Evolutionary conservation across 139 green algal species (phyloP).

Genomic region (Ettlia oleoabundans): DNA sequence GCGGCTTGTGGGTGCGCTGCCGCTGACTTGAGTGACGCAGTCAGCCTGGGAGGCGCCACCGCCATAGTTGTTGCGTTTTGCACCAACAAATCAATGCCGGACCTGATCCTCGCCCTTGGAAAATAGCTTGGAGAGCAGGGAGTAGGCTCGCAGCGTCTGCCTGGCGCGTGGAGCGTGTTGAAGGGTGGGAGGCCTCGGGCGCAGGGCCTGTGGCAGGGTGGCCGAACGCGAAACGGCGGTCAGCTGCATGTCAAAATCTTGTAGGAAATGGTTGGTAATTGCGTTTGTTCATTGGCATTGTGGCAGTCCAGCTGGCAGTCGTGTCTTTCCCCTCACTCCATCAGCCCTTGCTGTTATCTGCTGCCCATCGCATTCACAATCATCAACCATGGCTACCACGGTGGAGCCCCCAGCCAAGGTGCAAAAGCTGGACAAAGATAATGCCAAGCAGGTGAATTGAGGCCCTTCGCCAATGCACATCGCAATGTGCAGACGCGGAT

Average conservation of each 20-base stretch:
- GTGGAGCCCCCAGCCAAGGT: constrained; percentile 42
- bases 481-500: too few relatives aligned
- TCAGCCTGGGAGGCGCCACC: not conserved
- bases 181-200: not conserved
- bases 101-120: not conserved
- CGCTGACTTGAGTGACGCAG: not conserved
- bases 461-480: too few relatives aligned
- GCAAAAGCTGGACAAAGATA: constrained; percentile 31
- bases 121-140: constrained; percentile 14
- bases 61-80: not conserved
- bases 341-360: not conserved
- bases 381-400: not conserved
- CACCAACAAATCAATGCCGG: not conserved
- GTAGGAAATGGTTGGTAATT: not conserved
- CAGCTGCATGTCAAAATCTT: not conserved
- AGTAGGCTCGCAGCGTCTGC: not conserved
- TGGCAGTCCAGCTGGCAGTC: not conserved
- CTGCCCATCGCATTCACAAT: not conserved
- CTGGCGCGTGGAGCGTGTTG: not conserved
- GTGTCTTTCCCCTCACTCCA: too few relatives aligned
- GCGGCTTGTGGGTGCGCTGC: not conserved
- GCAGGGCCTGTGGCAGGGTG: not conserved
- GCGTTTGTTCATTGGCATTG: too few relatives aligned
- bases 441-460: constrained; percentile 53
- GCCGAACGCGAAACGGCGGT: not conserved